Evolutionary conservation across 2,329 filamentous ascomycete genomes (phyloP), one percentile per base, ranked within the genome.

Genomic region (Penicillium crustosum): DNA sequence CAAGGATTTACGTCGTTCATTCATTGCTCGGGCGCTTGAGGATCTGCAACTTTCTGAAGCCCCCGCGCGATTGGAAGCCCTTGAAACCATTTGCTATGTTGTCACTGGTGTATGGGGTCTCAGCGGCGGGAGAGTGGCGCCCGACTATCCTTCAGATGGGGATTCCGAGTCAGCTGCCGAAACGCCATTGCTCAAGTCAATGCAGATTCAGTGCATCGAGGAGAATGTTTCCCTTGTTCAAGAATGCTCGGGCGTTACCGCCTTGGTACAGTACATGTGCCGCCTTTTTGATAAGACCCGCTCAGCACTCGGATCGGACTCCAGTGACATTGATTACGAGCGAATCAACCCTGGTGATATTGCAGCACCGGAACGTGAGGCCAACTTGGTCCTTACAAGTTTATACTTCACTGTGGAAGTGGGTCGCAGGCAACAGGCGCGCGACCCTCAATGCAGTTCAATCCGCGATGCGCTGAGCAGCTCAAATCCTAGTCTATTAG

Each of bases 21-120:
- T 81, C 61, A 59, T 81, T 38, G 63, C 67, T 12, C 69, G 71
- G 19, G 66, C 76, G 38, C 64, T 79, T 15, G 66, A 73, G 36
- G 71, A 67, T 23, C 55, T 81, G 19, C 69, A 73, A 44, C 70
- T 76, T 51, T 60, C 69, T 9, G 77, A 79, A 41, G 70, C 77
- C 35, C 67, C 71, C 12, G 66, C 70, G 36, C 73, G 80, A n/a
- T 68, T 81, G 41, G 77, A 78, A 61, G 76, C 76, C 9, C 63
- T 82, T 36, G 77, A 80, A 60, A 74, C 70, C 33, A 62, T 82
- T 49, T 79, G 77, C 60, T 82, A 82, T 62, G 65, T 89, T 27
- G 77, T 88, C 15, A 80, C 90, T 6, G 89, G 89, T 2, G 79
- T 87, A 36, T 93, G 89, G 89, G 83, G 81, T 3, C 80, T 86